Base-by-base conservation (phyloP, 768 basidiomycete genomes). In the Mycena maculata region DNA sequence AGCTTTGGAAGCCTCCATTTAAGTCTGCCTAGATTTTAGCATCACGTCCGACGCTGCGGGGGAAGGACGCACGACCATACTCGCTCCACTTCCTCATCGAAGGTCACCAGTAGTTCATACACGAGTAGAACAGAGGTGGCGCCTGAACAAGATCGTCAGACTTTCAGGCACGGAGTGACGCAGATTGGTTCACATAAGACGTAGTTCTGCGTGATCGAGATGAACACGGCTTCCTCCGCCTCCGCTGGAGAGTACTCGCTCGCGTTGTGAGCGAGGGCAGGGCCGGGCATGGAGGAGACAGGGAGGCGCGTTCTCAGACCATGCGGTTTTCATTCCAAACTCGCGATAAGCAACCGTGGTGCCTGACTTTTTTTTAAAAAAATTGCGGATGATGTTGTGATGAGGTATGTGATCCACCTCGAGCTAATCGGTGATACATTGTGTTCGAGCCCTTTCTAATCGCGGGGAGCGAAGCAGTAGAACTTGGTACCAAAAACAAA, bases 41-140 rank as follows among this genome's bases (percentile, higher is more conserved):
- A 47, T n/a, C 25, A 18, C 10, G 23, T 10, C 31, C 30, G 20
- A 28, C 52, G 12, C n/a, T 22, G 31, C 27, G 15, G 8, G 25
- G 36, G n/a, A 41, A 55, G 25, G 3, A 71, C 74, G 66, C 48
- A 81, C 80, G 67, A 69, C 78, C 79, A 81, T 23, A 80, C 49
- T 25, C 73, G 69, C 39, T 74, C 74, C 1, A 73, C 65, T 49
- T 78, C 79, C 16, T 64, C 71, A 27, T 63, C 69, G 27, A 74
- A 67, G 5, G 72, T 74, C 45, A 75, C 57, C 4, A 78, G 20
- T 18, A 70, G 57, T 30, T 81, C 80, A 63, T 74, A 78, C 10
- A 76, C 63, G 50, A 73, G 53, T 27, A 81, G 64, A 9, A 62
- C 54, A 41, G 76, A 48, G 3, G 75, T 72, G 1, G 78, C 75